phyloP scores from a whole-genome alignment of 2,329 filamentous ascomycete species.

The Periconia sp. region DNA sequence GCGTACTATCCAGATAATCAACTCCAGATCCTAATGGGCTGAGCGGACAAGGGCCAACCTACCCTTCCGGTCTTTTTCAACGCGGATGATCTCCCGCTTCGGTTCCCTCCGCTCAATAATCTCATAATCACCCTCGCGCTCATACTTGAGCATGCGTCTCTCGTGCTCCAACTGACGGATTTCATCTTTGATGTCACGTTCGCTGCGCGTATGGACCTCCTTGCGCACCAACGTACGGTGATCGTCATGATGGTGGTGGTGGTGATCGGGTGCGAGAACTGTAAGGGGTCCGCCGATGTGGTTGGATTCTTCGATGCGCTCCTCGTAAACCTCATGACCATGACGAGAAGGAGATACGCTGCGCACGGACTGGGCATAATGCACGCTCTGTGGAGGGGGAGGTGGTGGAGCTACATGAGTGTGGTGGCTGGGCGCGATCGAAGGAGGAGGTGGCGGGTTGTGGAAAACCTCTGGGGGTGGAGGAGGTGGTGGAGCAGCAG shows the following conservation, averaged over 20 bases:
- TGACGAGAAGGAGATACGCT: constrained; percentile 35
- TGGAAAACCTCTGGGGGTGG: constrained; percentile 10
- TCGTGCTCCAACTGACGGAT: constrained; percentile 72
- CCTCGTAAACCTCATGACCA: constrained; percentile 39
- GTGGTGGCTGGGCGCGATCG: constrained; percentile 13
- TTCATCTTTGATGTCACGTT: constrained; percentile 71
- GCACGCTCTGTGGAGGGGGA: constrained; percentile 26
- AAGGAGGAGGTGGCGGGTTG: constrained; percentile 12
- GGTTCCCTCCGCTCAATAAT: constrained; percentile 60
- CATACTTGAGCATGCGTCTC: constrained; percentile 58
- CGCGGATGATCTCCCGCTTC: constrained; percentile 61
- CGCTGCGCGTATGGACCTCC: constrained; percentile 40
- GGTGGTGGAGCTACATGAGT: constrained; percentile 7
- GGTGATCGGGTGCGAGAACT: constrained; percentile 51
- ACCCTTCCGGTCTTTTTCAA: constrained; percentile 94
- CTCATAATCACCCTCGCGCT: constrained; percentile 62
- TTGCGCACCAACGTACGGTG: constrained; percentile 20
- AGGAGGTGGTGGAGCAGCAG: constrained; percentile 16
- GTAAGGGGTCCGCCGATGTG: constrained; percentile 50
- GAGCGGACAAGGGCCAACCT: constrained; percentile 86
- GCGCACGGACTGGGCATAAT: constrained; percentile 38
- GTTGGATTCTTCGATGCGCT: constrained; percentile 51
- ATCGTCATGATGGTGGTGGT: constrained; percentile 7
- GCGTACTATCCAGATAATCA: constrained; percentile 42
- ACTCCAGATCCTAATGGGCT: constrained; percentile 53